Base-by-base conservation (phyloP, 208 protist species). In the Trypanosoma congolense region DNA sequence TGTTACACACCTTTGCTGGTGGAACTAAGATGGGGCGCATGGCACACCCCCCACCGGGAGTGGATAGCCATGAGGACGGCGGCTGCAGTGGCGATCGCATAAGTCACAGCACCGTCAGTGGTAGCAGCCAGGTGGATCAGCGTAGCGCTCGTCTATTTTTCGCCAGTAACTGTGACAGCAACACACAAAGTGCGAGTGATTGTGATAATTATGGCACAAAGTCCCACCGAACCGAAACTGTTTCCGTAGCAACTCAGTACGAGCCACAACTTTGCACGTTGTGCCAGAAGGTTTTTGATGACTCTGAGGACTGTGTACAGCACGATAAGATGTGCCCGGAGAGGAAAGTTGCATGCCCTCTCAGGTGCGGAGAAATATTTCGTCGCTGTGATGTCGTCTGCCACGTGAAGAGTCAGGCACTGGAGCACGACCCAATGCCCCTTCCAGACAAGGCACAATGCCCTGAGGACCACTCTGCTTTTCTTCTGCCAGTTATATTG, bases 401-500 rank as follows among this genome's bases (percentile, higher is more conserved):
- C 5, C 71, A 77, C 50, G 61, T 77, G 25, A 51, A 38, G 12
- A 10, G 57, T 14, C 36, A 65, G 29, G 71, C 65, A 12, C 24
- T 65, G 5, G 33, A 49, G 6, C 71, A 77, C 51, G 42, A 30
- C 3, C 65, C 64, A 0, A 16, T 73, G 49, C 33, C 24, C 16
- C 47, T 70, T 4, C 71, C 71, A 44, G 54, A 43, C 36, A 30
- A 24, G 8, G 29, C 24, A 0, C 46, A 69, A 28, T 68, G 56
- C 42, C 56, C 57, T 40, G 65, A 14, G 5, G 72, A 78, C n/a
- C 62, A 78, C 46, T 47, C 56, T 24, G 54, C 38, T 49, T 50
- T 70, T 49, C 61, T 70, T 2, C 50, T 71, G 42, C 61, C 65
- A 0, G 46, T 78, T 22, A 48, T 78, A 16, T 59, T 78, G 72